phyloP scores from a whole-genome alignment of 2,329 filamentous ascomycete species.

The Apiospora kogelbergensis region DNA sequence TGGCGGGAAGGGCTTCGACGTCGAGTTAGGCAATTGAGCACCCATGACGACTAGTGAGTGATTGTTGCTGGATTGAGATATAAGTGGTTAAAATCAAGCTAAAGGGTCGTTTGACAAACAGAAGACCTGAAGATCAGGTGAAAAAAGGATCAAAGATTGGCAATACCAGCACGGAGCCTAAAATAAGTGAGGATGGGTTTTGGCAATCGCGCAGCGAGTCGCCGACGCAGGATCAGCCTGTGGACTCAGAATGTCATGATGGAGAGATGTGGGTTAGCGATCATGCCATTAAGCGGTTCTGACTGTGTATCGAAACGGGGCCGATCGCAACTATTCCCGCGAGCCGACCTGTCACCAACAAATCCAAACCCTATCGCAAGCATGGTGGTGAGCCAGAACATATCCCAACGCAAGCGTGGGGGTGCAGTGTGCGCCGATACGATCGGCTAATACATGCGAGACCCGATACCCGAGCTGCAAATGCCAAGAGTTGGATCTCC shows the following conservation, averaged over 20 bases:
- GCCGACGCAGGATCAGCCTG: neutral
- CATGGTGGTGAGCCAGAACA: neutral
- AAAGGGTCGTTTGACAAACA: neutral
- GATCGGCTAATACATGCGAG: neutral
- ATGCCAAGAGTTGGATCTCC: neutral
- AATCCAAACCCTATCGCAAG: neutral
- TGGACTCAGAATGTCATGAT: neutral
- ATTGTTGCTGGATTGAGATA: neutral
- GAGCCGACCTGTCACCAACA: neutral
- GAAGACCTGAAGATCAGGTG: neutral
- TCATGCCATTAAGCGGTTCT: neutral
- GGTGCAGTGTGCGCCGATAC: too few species aligned
- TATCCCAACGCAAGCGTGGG: neutral
- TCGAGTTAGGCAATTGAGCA: neutral
- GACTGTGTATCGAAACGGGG: neutral
- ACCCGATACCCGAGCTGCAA: neutral
- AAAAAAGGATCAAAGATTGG: neutral
- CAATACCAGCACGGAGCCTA: neutral
- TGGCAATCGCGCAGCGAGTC: neutral
- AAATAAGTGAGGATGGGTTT: too few species aligned
- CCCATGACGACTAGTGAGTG: neutral
- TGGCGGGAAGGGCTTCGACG: slow-evolving; percentile 35
- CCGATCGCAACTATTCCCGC: neutral
- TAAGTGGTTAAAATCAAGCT: too few species aligned
- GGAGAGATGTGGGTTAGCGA: neutral